A percentile compares a stretch with the other conserved stretches of the same genome.
Conservation (phyloP, 306 rosid genomes). For the Vigna nakashimae region DNA sequence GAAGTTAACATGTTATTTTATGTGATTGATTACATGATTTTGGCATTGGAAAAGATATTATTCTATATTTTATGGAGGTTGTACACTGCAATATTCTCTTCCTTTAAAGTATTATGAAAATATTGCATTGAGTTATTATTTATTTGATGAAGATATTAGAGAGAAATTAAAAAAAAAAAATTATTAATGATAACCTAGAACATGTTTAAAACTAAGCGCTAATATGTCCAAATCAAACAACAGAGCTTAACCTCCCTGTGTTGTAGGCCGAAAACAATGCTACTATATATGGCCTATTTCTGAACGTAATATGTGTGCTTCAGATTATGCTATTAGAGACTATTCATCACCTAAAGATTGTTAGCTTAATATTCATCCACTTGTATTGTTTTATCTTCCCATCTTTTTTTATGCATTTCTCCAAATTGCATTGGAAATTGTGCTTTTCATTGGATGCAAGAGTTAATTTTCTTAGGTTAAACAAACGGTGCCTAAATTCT, state of each 20-base stretch:
- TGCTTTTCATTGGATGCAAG: neutral
- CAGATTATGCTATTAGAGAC: slow-evolving; percentile 15
- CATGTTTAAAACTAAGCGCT: neutral
- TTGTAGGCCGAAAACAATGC: slow-evolving; percentile 8
- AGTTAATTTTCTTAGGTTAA: neutral
- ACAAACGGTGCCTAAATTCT: neutral
- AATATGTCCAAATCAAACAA: slow-evolving; percentile 7
- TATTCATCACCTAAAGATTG: slow-evolving; percentile 7
- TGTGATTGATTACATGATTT: slow-evolving; percentile 32
- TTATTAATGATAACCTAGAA: neutral
- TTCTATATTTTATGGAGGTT: slow-evolving; percentile 27
- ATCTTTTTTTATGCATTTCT: neutral
- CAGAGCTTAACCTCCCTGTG: neutral
- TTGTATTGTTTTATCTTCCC: neutral
- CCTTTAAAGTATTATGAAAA: slow-evolving; percentile 1
- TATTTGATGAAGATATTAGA: slow-evolving; percentile 5
- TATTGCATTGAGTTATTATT: slow-evolving; percentile 8
- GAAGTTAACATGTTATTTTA: slow-evolving; percentile 48
- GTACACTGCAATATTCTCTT: slow-evolving; percentile 26
- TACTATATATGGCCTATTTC: slow-evolving; percentile 16
- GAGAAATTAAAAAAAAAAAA: neutral
- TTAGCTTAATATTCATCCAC: neutral
- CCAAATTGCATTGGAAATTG: neutral
- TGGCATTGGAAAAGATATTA: slow-evolving; percentile 26
- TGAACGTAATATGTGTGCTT: slow-evolving; percentile 15